phyloP scores from a whole-genome alignment of 441 rosid species.

The Francoa sonchifolia region DNA sequence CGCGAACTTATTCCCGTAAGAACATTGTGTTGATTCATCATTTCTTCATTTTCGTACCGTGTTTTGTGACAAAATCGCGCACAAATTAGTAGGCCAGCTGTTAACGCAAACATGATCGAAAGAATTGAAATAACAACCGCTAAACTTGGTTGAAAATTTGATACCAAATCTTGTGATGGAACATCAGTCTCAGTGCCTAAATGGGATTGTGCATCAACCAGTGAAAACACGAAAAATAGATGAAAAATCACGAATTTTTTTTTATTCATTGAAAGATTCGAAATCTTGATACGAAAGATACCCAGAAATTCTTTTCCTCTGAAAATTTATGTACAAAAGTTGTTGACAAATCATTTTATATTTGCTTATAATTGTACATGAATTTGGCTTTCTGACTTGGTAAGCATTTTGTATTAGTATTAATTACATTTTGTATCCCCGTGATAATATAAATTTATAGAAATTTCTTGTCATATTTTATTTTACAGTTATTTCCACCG shows the following conservation, averaged over 20 bases:
- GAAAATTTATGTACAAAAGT: no score
- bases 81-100: slow-evolving; percentile 46
- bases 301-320: no score
- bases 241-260: background rate
- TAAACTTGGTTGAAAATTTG: slow-evolving; percentile 56
- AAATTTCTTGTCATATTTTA: background rate
- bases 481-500: no score
- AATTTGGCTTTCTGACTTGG: slow-evolving; percentile 17
- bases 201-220: slow-evolving; percentile 27
- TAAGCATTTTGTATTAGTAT: slow-evolving; percentile 6
- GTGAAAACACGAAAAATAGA: slow-evolving; percentile 10
- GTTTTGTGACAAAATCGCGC: slow-evolving; percentile 52
- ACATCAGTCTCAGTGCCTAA: background rate
- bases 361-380: background rate
- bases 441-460: background rate
- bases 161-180: slow-evolving; percentile 18
- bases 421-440: no score
- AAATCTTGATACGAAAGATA: no score
- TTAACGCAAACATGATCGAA: slow-evolving; percentile 41
- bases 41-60: background rate
- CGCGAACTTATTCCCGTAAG: slow-evolving; percentile 28
- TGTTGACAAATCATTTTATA: slow-evolving; percentile 3
- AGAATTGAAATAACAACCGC: slow-evolving; percentile 67
- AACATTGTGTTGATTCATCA: slow-evolving; percentile 11
- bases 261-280: slow-evolving; percentile 24